phyloP scores from a whole-genome alignment of 352 stramenopile species.

The Stephanocyclus meneghinianus region DNA sequence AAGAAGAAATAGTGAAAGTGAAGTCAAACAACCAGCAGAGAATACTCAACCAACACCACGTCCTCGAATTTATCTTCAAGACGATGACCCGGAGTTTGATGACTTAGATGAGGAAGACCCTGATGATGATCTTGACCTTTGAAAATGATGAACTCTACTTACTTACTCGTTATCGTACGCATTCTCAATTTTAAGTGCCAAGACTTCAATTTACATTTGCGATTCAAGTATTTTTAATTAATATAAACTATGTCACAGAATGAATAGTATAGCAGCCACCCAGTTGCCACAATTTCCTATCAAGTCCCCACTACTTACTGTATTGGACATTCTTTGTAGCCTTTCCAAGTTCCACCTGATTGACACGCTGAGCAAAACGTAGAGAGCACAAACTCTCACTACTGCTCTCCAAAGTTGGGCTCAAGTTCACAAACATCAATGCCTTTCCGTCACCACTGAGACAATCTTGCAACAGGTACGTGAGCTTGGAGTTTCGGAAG shows the following conservation, averaged over 20 bases:
- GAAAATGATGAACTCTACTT: neutral
- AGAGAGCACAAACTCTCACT: constrained; percentile 98
- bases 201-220: no score
- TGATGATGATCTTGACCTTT: constrained; percentile 80
- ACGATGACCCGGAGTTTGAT: constrained; percentile 79
- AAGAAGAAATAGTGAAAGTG: neutral
- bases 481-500: constrained; percentile 99
- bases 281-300: neutral
- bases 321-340: constrained; percentile 87
- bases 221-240: neutral
- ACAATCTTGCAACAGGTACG: constrained; percentile 97
- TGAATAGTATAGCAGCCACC: neutral
- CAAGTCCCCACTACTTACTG: neutral
- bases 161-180: neutral
- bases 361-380: constrained; percentile 93
- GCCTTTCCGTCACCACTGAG: constrained; percentile 98
- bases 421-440: constrained; percentile 99
- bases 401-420: constrained; percentile 91
- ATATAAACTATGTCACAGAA: no score
- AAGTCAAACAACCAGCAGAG: neutral
- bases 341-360: constrained; percentile 95
- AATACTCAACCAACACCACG: neutral
- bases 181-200: neutral
- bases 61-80: constrained; percentile 69
- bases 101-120: constrained; percentile 80